Percentiles rank a stretch among this genome's conserved stretches.
These are phyloP conservation scores for Chaetomium cochliodes DNA, from an alignment of 495 filamentous ascomycete species.

Conservation along the genomic window DNA sequence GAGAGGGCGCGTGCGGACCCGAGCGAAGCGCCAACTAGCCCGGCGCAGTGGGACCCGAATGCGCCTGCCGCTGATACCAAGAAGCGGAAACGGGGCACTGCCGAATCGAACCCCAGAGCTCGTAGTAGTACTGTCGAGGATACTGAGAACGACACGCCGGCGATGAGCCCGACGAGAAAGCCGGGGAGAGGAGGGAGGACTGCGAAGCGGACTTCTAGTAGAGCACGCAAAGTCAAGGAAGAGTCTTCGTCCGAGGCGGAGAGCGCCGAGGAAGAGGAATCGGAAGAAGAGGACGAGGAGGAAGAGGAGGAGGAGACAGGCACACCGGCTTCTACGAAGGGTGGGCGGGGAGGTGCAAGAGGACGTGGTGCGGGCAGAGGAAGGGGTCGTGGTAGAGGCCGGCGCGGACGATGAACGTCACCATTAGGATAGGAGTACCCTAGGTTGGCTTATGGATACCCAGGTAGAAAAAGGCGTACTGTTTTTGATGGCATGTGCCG, in stretches of 20 bases:
- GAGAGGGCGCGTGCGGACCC: constrained; percentile 59
- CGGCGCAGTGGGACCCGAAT: constrained; percentile 50
- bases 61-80: constrained; percentile 27
- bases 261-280: constrained; percentile 55
- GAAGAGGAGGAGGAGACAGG: constrained; percentile 34
- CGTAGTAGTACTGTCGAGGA: constrained; percentile 56
- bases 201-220: constrained; percentile 43
- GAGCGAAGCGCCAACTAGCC: constrained; percentile 56
- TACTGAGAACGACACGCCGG: constrained; percentile 46
- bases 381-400: constrained; percentile 25
- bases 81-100: constrained; percentile 51
- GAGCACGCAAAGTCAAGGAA: constrained; percentile 37
- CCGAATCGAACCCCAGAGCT: constrained; percentile 43
- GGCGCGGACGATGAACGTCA: constrained; percentile 35
- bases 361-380: constrained; percentile 24
- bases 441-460: constrained; percentile 15
- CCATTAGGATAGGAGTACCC: not conserved
- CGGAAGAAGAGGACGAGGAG: constrained; percentile 44
- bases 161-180: constrained; percentile 39
- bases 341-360: constrained; percentile 29
- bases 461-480: not conserved
- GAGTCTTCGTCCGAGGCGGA: constrained; percentile 70
- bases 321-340: constrained; percentile 27
- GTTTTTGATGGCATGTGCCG: not conserved
- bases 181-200: constrained; percentile 40